Evolutionary conservation across 2,329 filamentous ascomycete species (phyloP), one percentile per base, ranked within the genome.

Genomic region (Hymenoscyphus repandus): DNA sequence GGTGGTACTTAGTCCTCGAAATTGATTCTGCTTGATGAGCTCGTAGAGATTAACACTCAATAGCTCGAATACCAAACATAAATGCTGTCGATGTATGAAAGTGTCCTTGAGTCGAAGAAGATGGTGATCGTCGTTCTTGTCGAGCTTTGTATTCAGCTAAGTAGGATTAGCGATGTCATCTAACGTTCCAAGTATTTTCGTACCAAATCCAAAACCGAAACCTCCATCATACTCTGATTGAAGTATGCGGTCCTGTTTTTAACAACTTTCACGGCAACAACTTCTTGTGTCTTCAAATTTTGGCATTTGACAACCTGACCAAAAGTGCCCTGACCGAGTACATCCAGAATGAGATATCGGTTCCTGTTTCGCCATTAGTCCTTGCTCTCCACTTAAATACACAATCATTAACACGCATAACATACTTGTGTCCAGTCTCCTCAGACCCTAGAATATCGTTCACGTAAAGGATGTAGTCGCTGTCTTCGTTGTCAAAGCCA

Each of bases 191-290:
- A 40, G 30, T 12, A 20, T 41, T 12, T 47, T 61, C 81, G 51
- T 77, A 95, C 90, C 77, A 99, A 68, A 70, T 99, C 93, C 51
- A 99, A 77, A 20, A 99, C 93, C 1, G 93, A 99, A 31, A 99
- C 93, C 68, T 99, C 93, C 93, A 99, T 99, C 93, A 99, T 99
- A 70, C 93, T 97, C 70, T 99, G 93, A 67, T 99, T 99, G 75
- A 99, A 99, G 70, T 99, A 99, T 34, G 93, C 93, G 1, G 93
- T 99, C 64, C 92, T 85, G 70, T 99, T 99, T 74, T 99, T 99
- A 73, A 99, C 93, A 49, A 99, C 93, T 72, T 99, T 99, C 60
- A 99, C 93, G 3, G 93, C 93, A 40, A 99, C 93, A 36, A 99
- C 93, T 71, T 99, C 93, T 68, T 96, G 91, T 0, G 93, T 97